A percentile compares a stretch with the other conserved stretches of the same genome.
phyloP scores from a whole-genome alignment of 345 rosid genomes.

The Raphanus raphanistrum region DNA sequence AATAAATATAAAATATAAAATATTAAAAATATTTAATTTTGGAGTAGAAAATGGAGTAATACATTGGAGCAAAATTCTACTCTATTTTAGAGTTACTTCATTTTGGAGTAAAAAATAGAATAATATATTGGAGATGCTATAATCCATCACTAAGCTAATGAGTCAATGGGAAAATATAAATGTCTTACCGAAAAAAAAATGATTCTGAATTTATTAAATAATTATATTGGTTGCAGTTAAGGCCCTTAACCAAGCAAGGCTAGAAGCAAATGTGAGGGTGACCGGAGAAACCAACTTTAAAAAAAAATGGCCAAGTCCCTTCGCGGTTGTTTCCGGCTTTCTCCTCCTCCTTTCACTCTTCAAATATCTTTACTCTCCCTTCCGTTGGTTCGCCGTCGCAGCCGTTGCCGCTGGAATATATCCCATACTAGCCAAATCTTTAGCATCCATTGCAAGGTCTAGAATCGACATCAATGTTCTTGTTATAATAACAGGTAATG shows the following conservation, averaged over 20 bases:
- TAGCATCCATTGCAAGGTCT: slow-evolving; percentile 47
- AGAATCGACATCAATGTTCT: slow-evolving; percentile 76
- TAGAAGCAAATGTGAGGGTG: slow-evolving; percentile 75
- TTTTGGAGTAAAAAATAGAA: too few species aligned
- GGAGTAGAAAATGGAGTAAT: too few species aligned
- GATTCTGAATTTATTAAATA: not conserved
- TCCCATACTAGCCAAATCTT: slow-evolving; percentile 56
- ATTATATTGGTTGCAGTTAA: slow-evolving; percentile 48
- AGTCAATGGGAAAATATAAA: too few species aligned
- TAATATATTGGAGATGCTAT: too few species aligned
- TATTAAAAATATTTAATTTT: too few species aligned
- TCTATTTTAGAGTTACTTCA: too few species aligned
- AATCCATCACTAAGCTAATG: too few species aligned
- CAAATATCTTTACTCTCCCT: slow-evolving; percentile 57
- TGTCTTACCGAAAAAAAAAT: too few species aligned
- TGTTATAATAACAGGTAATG: slow-evolving; percentile 69
- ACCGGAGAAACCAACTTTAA: slow-evolving; percentile 50
- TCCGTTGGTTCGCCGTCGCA: slow-evolving; percentile 70
- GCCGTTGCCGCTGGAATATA: slow-evolving; percentile 65
- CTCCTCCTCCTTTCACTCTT: slow-evolving; percentile 58
- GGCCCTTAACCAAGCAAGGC: slow-evolving; percentile 75
- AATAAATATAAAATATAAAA: too few species aligned
- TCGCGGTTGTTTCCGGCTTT: slow-evolving; percentile 58
- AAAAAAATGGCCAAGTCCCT: slow-evolving; percentile 91
- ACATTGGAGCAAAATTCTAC: too few species aligned